These are phyloP conservation scores for Acarospora socialis DNA, from an alignment of 2,329 filamentous ascomycete species.

Conservation along the genomic window DNA sequence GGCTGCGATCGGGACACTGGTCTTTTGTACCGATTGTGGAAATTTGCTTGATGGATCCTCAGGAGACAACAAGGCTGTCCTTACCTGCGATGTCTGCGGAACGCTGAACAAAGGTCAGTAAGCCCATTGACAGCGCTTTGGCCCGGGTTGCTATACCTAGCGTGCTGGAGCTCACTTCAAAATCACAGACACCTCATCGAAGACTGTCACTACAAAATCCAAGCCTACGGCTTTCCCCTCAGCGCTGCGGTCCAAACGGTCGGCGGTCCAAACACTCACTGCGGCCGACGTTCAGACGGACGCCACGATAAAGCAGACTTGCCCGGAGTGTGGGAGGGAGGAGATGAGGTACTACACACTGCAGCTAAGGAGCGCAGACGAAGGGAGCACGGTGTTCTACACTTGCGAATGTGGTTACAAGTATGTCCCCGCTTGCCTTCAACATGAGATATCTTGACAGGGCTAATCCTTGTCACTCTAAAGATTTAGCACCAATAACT, in stretches of 20 bases:
- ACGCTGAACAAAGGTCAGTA: slow-evolving; percentile 63
- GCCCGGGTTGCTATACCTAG: not conserved
- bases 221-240: slow-evolving; percentile 87
- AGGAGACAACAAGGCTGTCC: slow-evolving; percentile 57
- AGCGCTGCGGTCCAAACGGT: slow-evolving; percentile 67
- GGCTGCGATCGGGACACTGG: slow-evolving; percentile 78
- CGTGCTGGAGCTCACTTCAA: not conserved
- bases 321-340: slow-evolving; percentile 64
- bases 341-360: slow-evolving; percentile 76
- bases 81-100: slow-evolving; percentile 77
- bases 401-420: slow-evolving; percentile 75
- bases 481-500: slow-evolving; percentile 21
- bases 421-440: slow-evolving; percentile 35
- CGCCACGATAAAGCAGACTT: slow-evolving; percentile 53
- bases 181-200: slow-evolving; percentile 58
- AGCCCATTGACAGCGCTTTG: not conserved
- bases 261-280: slow-evolving; percentile 70
- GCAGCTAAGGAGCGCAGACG: slow-evolving; percentile 83
- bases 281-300: slow-evolving; percentile 64
- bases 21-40: slow-evolving; percentile 88
- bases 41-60: slow-evolving; percentile 74
- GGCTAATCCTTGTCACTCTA: slow-evolving; percentile 21
- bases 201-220: slow-evolving; percentile 66
- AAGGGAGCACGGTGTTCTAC: slow-evolving; percentile 88
- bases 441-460: slow-evolving; percentile 16